These are phyloP conservation scores for Solanum hybrid DNA, from an alignment of 305 asterid genomes.

Conservation along the genomic window DNA sequence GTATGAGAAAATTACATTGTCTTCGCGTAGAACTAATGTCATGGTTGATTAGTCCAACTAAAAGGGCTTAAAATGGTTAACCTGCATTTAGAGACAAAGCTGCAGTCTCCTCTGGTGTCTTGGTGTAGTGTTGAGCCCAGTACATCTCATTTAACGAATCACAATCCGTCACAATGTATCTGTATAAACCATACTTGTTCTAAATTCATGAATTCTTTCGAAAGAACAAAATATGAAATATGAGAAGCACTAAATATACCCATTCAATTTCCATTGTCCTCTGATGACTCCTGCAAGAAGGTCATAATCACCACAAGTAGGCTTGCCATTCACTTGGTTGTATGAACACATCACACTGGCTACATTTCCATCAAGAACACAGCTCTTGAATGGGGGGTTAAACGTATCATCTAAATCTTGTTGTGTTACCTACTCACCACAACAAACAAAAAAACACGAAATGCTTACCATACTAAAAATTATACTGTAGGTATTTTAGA, in stretches of 20 bases:
- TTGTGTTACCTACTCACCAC: slow-evolving; percentile 48
- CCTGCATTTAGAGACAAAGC: slow-evolving; percentile 63
- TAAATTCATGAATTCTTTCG: background rate
- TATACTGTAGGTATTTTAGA: background rate
- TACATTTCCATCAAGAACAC: slow-evolving; percentile 69
- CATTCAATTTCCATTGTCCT: slow-evolving; percentile 70
- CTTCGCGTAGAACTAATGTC: background rate
- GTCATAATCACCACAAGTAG: slow-evolving; percentile 59
- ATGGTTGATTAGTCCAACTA: background rate
- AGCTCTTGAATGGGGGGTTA: slow-evolving; percentile 87
- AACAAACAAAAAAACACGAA: background rate
- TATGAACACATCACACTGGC: slow-evolving; percentile 86
- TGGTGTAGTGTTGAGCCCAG: slow-evolving; percentile 42
- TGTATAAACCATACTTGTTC: slow-evolving; percentile 11
- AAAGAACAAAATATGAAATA: background rate
- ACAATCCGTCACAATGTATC: slow-evolving; percentile 67
- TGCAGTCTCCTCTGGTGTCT: slow-evolving; percentile 71
- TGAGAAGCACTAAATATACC: slow-evolving; percentile 19
- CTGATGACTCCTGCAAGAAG: slow-evolving; percentile 54
- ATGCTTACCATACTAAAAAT: background rate
- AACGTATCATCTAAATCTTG: slow-evolving; percentile 89
- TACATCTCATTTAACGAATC: slow-evolving; percentile 58
- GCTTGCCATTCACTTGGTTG: slow-evolving; percentile 68
- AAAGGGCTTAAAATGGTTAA: background rate
- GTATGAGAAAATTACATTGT: background rate